phyloP scores from a whole-genome alignment of 1,139 yeast genomes.

The Saccharomyces hybrid region DNA sequence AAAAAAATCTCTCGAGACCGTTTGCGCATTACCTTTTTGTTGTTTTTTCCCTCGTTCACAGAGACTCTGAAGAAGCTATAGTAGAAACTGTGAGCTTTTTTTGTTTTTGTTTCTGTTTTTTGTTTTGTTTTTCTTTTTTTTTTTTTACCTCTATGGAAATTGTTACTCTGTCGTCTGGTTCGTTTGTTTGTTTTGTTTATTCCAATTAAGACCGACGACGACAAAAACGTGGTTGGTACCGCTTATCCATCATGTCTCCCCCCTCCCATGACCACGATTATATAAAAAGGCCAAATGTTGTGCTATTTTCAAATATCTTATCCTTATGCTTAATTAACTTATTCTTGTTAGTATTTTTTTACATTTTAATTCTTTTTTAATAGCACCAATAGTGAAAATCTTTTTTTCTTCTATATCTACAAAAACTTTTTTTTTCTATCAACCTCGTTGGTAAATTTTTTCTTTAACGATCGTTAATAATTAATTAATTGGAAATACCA shows the following conservation, averaged over 20 bases:
- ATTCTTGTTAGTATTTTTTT: not conserved
- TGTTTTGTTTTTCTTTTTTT: not conserved
- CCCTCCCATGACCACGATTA: not conserved
- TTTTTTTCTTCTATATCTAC: conserved; percentile 1
- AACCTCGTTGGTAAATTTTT: conserved; percentile 1
- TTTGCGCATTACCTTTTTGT: not conserved
- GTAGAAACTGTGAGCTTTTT: not conserved
- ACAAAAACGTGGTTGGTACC: not conserved
- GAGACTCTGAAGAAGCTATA: not conserved
- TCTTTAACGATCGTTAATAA: not conserved
- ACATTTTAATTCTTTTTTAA: not conserved
- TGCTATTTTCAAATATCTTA: not conserved
- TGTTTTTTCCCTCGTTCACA: conserved; percentile 1
- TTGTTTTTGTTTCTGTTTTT: not conserved
- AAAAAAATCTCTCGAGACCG: not conserved
- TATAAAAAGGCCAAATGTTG: not conserved
- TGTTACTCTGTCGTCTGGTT: not conserved
- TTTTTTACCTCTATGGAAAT: not conserved
- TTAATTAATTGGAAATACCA: not conserved
- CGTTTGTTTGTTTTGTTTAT: conserved; percentile 1
- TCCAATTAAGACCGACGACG: not conserved
- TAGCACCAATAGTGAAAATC: not conserved
- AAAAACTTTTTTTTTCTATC: conserved; percentile 1
- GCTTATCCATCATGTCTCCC: not conserved
- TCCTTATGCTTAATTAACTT: not conserved